phyloP scores from a whole-genome alignment of 768 basidiomycete genomes.

The Mycena vulgaris region DNA sequence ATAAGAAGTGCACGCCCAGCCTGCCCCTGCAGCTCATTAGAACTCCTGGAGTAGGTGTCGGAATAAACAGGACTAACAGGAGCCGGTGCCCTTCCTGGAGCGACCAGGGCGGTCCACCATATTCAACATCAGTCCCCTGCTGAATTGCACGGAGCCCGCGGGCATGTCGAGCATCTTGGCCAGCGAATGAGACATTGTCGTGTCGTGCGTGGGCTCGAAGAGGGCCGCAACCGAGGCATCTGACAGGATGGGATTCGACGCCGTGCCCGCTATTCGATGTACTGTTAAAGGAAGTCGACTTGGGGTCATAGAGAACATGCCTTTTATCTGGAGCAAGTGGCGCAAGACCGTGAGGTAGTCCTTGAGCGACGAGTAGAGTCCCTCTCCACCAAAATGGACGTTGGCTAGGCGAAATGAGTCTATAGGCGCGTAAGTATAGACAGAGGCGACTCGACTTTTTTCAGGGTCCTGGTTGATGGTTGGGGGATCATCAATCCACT shows the following conservation, averaged over 20 bases:
- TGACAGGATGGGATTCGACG: constrained; percentile 40
- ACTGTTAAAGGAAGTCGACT: not conserved
- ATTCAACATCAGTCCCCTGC: constrained; percentile 46
- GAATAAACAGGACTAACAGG: constrained; percentile 45
- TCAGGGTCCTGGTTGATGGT: constrained; percentile 46
- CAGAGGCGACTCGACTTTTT: constrained; percentile 38
- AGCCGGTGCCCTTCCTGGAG: constrained; percentile 49
- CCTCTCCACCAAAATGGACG: constrained; percentile 48
- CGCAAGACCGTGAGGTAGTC: constrained; percentile 52
- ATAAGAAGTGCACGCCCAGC: constrained; percentile 54
- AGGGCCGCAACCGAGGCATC: constrained; percentile 42
- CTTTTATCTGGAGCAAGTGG: constrained; percentile 50
- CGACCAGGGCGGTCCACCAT: constrained; percentile 46
- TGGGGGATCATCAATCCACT: constrained; percentile 38
- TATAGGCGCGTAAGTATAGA: not conserved
- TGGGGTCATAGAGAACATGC: constrained; percentile 26
- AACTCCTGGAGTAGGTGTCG: not conserved
- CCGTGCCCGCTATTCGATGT: constrained; percentile 43
- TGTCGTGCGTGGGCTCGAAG: constrained; percentile 46
- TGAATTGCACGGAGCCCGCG: constrained; percentile 46
- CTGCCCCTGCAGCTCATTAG: constrained; percentile 44
- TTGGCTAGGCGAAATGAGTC: constrained; percentile 35
- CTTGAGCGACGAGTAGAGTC: constrained; percentile 45
- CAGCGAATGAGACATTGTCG: constrained; percentile 34
- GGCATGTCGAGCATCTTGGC: constrained; percentile 39